A percentile compares a stretch with the other conserved stretches of the same genome.
These are phyloP conservation scores for Excoecaria agallocha DNA, from an alignment of 345 rosid species.

Conservation along the genomic window DNA sequence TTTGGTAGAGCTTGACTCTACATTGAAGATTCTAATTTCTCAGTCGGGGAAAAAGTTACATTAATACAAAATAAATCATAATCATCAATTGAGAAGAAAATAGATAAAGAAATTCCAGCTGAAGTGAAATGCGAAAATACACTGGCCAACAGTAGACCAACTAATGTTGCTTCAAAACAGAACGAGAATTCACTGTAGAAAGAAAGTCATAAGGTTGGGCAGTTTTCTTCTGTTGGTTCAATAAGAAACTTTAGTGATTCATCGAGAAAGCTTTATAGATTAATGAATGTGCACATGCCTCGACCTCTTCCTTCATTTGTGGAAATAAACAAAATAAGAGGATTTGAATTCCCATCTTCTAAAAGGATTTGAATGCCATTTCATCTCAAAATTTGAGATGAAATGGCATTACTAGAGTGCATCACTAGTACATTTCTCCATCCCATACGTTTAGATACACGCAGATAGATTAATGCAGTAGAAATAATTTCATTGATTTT, in stretches of 20 bases:
- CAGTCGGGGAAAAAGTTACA: constrained; percentile 18
- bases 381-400: no score
- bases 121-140: constrained; percentile 16
- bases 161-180: neutral
- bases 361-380: no score
- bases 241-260: constrained; percentile 43
- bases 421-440: no score
- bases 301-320: constrained; percentile 74
- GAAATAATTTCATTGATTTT: no score
- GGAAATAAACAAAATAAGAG: constrained; percentile 52
- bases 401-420: no score
- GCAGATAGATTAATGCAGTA: no score
- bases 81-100: constrained; percentile 18
- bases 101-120: constrained; percentile 12
- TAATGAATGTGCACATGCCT: constrained; percentile 73
- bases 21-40: constrained; percentile 31
- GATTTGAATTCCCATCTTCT: constrained; percentile 2
- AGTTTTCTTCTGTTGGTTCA: constrained; percentile 30
- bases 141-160: no score
- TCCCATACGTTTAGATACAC: no score
- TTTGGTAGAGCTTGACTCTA: constrained; percentile 72
- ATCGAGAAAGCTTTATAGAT: constrained; percentile 60
- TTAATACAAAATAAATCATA: constrained; percentile 23
- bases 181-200: constrained; percentile 14
- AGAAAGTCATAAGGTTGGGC: constrained; percentile 16